These are phyloP conservation scores for Coemansia sp. DNA, from an alignment of 192 early-diverging fungal genomes.

Conservation along the genomic window DNA sequence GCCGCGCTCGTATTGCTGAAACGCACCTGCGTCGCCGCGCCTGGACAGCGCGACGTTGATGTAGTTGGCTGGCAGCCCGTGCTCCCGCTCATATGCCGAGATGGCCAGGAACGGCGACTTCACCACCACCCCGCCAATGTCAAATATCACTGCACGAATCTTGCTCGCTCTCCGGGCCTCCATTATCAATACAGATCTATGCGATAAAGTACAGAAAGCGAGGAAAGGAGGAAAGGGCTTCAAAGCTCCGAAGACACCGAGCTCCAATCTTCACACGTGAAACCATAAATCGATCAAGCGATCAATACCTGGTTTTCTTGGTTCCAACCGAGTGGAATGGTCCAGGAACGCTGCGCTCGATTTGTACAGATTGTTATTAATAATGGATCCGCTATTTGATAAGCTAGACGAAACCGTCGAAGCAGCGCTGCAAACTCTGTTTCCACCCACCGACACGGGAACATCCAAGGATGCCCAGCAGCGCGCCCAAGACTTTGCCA, in stretches of 20 bases:
- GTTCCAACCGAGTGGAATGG: no score
- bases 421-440: conserved; percentile 22
- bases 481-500: conserved; percentile 37
- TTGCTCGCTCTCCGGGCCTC: no score
- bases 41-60: conserved; percentile 72
- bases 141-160: conserved; percentile 74
- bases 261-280: no score
- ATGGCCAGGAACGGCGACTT: conserved; percentile 77
- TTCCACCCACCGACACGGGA: conserved; percentile 14
- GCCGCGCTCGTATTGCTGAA: conserved; percentile 55
- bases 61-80: conserved; percentile 72
- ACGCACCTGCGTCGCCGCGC: conserved; percentile 50
- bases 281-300: background rate
- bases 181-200: no score
- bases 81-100: conserved; percentile 58
- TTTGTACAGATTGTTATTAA: background rate
- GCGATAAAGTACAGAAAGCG: no score
- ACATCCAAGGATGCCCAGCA: conserved; percentile 30
- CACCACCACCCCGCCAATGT: conserved; percentile 82
- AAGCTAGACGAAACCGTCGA: conserved; percentile 34
- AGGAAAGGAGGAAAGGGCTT: no score
- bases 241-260: no score
- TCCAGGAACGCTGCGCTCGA: no score
- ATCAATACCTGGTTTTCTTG: no score
- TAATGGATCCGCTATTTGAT: conserved; percentile 30